Base-by-base conservation (phyloP, 441 rosid genomes). In the Viola pubescens region DNA sequence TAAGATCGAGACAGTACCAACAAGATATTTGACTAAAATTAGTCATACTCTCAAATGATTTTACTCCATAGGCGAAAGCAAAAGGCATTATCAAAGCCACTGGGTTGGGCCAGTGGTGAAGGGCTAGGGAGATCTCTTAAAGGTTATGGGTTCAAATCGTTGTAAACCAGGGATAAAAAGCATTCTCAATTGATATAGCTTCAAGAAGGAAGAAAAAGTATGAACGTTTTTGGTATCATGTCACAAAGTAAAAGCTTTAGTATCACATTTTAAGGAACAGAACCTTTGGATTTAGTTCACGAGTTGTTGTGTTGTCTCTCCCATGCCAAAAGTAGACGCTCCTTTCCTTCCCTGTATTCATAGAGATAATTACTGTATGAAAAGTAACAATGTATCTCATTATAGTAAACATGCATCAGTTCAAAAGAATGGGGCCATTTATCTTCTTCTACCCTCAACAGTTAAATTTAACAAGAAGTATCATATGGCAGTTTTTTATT, bases 261-360 rank as follows among this genome's bases (percentile, higher is more conserved):
- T 26, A 26, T 26, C 34, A 26, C 3, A 2, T 66, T 73, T 64
- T 66, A 54, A 16, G 54, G 54, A 40, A 12, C 51, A 57, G 34
- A 70, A 91, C 98, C 96, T 95, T 89, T 26, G 99, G 91, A 73
- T 95, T 95, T 62, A 95, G 84, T 72, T 95, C 99, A 57, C 83
- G 88, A 56, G 62, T 73, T 67, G 92, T 77, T 50, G 70, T 70
- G 66, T 66, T 80, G 72, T 95, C 97, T 74, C 99, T 86, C 65
- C 98, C 99, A 75, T 91, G 98, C 99, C 99, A 95, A 75, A 68
- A 95, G 74, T 86, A 91, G 85, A 87, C 83, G 66, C 91, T 72
- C 53, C 9, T 69, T 63, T 86, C 85, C 77, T 86, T 89, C 50
- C 97, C 98, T 95, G 80, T 54, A 38, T 63, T 67, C 40, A 45